Conservation (phyloP, 345 rosid genomes). For the Rhizophora apiculata region DNA sequence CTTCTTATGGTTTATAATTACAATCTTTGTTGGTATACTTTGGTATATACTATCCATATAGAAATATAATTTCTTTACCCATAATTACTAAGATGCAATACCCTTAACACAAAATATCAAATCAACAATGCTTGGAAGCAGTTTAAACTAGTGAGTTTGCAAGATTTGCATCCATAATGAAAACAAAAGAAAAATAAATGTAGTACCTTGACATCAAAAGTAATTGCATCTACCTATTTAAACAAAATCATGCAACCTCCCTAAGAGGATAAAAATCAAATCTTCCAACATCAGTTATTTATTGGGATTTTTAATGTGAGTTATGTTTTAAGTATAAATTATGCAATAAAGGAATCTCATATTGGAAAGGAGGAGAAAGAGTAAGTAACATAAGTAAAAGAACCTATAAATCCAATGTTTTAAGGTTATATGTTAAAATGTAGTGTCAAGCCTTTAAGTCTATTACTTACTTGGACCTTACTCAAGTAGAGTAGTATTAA, state of each 20-base stretch:
- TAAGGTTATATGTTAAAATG: too few species aligned
- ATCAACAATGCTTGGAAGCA: neutral
- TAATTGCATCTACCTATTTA: slow-evolving; percentile 88
- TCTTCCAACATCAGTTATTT: slow-evolving; percentile 3
- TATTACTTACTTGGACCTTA: too few species aligned
- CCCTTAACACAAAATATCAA: neutral
- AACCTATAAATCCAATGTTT: too few species aligned
- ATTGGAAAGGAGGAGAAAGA: too few species aligned
- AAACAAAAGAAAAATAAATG: neutral
- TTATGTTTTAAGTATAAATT: too few species aligned
- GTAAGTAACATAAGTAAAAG: too few species aligned
- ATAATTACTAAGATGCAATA: neutral
- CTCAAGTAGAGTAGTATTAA: too few species aligned
- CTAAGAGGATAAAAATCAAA: slow-evolving; percentile 11
- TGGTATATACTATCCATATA: slow-evolving; percentile 78
- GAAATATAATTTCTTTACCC: neutral
- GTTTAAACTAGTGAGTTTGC: neutral
- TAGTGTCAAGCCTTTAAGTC: too few species aligned
- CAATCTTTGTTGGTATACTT: slow-evolving; percentile 87
- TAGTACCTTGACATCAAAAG: slow-evolving; percentile 85
- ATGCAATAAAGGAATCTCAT: too few species aligned
- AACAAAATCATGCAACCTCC: slow-evolving; percentile 23
- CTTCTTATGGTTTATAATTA: slow-evolving; percentile 88
- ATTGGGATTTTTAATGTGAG: too few species aligned
- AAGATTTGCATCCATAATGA: neutral